Conservation (phyloP, 75 land plant species). For the Azolla pinnata region DNA sequence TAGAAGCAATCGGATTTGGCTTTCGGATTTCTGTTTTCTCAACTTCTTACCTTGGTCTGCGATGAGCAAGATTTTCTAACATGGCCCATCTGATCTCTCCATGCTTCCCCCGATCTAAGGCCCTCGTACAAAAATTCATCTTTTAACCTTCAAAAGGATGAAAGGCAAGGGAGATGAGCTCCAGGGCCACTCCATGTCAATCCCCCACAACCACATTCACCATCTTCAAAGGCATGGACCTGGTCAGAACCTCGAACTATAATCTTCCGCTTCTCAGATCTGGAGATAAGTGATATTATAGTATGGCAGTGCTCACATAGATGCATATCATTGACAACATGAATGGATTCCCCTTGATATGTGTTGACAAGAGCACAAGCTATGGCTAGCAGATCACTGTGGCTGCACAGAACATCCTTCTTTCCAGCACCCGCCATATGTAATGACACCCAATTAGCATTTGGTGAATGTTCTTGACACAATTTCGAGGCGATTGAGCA, state of each 20-base stretch:
- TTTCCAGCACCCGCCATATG: conserved; percentile 24
- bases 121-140: too few species aligned
- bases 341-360: conserved; percentile 17
- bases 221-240: conserved; percentile 50
- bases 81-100: too few species aligned
- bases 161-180: too few species aligned
- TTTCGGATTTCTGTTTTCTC: too few species aligned
- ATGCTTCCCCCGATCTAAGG: too few species aligned
- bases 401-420: conserved; percentile 37
- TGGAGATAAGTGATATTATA: conserved; percentile 46
- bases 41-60: too few species aligned
- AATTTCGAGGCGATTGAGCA: neutral
- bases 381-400: conserved; percentile 55
- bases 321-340: conserved; percentile 48
- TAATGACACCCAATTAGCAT: neutral
- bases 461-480: neutral
- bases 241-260: conserved; percentile 53
- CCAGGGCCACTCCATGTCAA: too few species aligned
- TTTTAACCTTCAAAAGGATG: too few species aligned
- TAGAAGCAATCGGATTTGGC: too few species aligned
- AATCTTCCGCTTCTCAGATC: conserved; percentile 24
- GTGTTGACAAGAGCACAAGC: conserved; percentile 35
- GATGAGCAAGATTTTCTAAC: too few species aligned
- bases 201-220: conserved; percentile 45
- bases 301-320: conserved; percentile 59